These are phyloP conservation scores for Thalassiosira livingstoniorum DNA, from an alignment of 352 stramenopile species.

Conservation along the genomic window DNA sequence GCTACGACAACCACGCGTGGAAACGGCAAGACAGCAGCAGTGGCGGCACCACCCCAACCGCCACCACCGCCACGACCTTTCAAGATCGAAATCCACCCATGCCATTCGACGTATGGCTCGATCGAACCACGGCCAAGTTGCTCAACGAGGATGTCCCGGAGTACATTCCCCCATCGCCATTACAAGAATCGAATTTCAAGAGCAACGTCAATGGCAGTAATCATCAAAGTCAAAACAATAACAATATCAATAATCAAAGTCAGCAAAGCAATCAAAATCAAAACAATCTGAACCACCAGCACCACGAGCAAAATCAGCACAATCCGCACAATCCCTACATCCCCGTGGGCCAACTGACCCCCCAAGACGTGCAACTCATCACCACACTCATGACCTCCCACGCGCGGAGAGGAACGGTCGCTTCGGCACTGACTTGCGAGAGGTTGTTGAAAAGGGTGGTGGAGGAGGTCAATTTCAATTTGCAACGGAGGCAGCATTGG, in stretches of 20 bases:
- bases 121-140: conserved; percentile 52
- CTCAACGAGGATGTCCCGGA: conserved; percentile 16
- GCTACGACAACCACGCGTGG: not conserved
- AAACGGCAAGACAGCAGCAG: not conserved
- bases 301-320: not conserved
- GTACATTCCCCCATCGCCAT: not conserved
- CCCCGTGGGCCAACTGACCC: conserved; percentile 56
- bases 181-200: not conserved
- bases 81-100: conserved; percentile 8
- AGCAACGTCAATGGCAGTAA: conserved; percentile 11
- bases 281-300: not conserved
- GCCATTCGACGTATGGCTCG: conserved; percentile 53
- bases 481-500: too few species aligned
- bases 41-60: not conserved
- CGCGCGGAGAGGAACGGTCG: conserved; percentile 54
- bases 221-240: not conserved
- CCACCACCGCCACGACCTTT: not conserved
- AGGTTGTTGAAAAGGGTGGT: conserved; percentile 75
- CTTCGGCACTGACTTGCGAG: conserved; percentile 68
- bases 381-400: conserved; percentile 70
- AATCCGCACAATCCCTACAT: conserved; percentile 19
- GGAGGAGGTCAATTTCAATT: conserved; percentile 68
- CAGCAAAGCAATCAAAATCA: not conserved
- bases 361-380: conserved; percentile 70
- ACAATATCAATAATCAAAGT: not conserved